A percentile compares a stretch with the other conserved stretches of the same genome.
These are phyloP conservation scores for Stephania yunnanensis DNA, from an alignment of 164 flowering plant genomes.

Conservation along the genomic window DNA sequence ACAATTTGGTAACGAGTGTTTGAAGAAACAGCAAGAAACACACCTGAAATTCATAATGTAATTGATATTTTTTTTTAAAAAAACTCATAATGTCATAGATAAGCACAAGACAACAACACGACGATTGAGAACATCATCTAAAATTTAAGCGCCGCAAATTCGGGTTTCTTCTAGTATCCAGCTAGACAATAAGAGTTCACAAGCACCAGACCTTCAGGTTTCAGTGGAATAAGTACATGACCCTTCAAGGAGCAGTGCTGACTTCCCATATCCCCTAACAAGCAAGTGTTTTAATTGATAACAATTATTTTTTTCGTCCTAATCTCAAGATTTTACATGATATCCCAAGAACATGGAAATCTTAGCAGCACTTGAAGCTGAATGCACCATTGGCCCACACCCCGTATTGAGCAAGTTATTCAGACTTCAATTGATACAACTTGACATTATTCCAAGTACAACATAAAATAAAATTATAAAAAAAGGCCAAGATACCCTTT, in stretches of 20 bases:
- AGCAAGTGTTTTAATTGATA: no score
- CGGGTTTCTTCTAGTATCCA: background rate
- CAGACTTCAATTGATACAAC: background rate
- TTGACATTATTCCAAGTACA: background rate
- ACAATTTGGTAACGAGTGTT: conserved; percentile 87
- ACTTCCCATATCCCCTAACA: no score
- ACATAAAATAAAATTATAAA: background rate
- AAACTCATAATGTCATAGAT: background rate
- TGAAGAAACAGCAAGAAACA: conserved; percentile 88
- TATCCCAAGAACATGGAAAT: no score
- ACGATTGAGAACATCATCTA: background rate
- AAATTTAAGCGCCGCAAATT: background rate
- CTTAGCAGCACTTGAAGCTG: no score
- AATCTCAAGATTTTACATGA: no score
- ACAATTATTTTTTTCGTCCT: no score
- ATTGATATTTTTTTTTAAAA: no score
- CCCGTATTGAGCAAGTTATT: no score
- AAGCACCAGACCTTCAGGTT: no score
- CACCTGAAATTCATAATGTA: conserved; percentile 38
- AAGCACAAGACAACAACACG: background rate
- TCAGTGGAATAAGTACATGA: no score
- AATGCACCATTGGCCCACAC: no score
- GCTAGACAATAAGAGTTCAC: background rate
- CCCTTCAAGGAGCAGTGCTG: no score
- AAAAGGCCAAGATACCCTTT: background rate